Base-by-base conservation (phyloP, 2,329 filamentous ascomycete species). In the Botrytis porri region DNA sequence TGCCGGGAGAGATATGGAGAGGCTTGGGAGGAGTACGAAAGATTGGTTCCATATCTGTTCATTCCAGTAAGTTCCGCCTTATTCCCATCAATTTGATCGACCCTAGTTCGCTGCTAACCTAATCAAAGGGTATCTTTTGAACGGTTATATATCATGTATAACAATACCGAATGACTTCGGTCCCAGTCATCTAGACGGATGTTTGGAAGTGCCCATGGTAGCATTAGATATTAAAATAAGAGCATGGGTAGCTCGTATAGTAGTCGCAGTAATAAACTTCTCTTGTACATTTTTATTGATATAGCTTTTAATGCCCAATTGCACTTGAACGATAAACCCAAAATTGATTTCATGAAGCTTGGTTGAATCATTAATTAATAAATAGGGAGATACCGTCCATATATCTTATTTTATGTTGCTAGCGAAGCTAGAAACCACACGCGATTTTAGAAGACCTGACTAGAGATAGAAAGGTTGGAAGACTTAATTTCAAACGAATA, bases 1-100 rank as follows among this genome's bases (percentile, higher is more conserved):
- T 97, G 93, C 83, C 87, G 88, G 72, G 85, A 85, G 78, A 94
- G 93, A 85, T 97, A 97, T 82, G 93, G 93, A 35, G 90, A 93
- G 76, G 90, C 92, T 20, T 97, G 93, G 93, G 83, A 84, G 63
- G 90, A 95, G 85, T 97, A 97, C 81, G 91, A 93, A 85, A 88
- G 86, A 83, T 86, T 87, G 82, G 93, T 95, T 71, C 93, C 93
- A 59, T 95, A 94, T 82, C 85, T 96, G 71, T 96, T 97, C 81
- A 94, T 97, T 84, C 93, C 93, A 54, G 85, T 87, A 79, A 81
- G 84, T 82, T 22, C 3, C 25, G 10, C 10, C 22, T 37, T 14
- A n/a, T 43, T 59, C 4, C 25, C 10, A 22, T n/a, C 22, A 18
- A 48, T 43, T 14, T n/a, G 20, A 12, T 29, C 22, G 8, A n/a